phyloP scores from a whole-genome alignment of 768 basidiomycete genomes.

The Phlebiopsis gigantea region DNA sequence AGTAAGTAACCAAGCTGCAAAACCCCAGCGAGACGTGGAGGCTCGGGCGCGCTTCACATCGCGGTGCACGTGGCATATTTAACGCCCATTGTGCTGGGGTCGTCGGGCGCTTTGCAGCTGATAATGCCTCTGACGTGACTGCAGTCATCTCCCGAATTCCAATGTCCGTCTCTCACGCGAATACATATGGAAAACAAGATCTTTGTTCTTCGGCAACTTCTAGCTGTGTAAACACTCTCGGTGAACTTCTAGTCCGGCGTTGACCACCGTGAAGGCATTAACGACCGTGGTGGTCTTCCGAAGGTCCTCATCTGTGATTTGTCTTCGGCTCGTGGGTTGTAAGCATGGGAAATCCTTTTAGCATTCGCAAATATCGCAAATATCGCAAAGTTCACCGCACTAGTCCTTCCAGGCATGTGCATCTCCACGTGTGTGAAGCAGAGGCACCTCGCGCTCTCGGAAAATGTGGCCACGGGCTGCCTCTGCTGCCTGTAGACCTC shows the following conservation, averaged over 20 bases:
- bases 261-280: background rate
- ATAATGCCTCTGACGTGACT: background rate
- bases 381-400: too few relatives aligned
- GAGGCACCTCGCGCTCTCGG: background rate
- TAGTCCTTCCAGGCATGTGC: background rate
- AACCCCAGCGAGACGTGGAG: slow-evolving; percentile 7
- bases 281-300: background rate
- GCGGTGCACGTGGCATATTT: background rate
- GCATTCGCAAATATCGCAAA: too few relatives aligned
- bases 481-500: too few relatives aligned
- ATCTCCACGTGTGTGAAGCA: background rate
- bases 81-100: background rate
- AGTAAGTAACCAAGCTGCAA: background rate
- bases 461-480: background rate
- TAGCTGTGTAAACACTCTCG: background rate
- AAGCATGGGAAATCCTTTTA: too few relatives aligned
- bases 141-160: background rate
- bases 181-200: background rate
- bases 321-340: background rate
- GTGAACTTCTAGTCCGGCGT: background rate
- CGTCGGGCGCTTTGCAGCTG: background rate
- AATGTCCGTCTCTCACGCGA: background rate
- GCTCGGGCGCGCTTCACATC: background rate
- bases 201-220: background rate
- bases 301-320: background rate